Conservation (phyloP, 257 asterid species). For the Phtheirospermum japonicum region DNA sequence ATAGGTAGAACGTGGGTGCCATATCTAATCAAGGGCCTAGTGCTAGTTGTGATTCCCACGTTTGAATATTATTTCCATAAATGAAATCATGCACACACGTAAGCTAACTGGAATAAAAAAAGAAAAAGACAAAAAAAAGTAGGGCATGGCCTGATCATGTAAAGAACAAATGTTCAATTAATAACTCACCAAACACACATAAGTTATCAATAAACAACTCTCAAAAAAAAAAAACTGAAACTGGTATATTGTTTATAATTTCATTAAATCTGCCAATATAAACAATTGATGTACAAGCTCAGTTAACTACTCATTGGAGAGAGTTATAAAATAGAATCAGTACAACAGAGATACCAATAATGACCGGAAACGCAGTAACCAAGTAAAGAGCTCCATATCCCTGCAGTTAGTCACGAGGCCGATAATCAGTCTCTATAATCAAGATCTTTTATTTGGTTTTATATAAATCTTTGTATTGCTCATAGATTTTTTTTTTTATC, state of each 20-base stretch:
- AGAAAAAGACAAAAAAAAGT: too few species aligned
- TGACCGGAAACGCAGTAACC: slow-evolving; percentile 82
- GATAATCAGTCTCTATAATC: neutral
- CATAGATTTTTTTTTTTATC: too few species aligned
- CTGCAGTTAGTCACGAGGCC: slow-evolving; percentile 36
- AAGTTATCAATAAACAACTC: neutral
- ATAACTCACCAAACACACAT: neutral
- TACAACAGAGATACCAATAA: slow-evolving; percentile 81
- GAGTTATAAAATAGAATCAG: slow-evolving; percentile 81
- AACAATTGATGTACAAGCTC: slow-evolving; percentile 24
- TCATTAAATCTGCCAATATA: slow-evolving; percentile 4
- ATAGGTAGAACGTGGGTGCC: slow-evolving; percentile 40
- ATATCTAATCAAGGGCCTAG: slow-evolving; percentile 25
- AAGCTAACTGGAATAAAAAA: too few species aligned
- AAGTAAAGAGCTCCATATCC: slow-evolving; percentile 93
- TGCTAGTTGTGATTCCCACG: slow-evolving; percentile 43
- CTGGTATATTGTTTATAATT: slow-evolving; percentile 7
- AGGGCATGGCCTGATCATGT: too few species aligned
- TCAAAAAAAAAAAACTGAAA: neutral
- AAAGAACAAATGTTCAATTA: neutral
- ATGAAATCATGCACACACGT: neutral
- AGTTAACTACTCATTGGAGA: slow-evolving; percentile 47
- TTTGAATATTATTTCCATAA: slow-evolving; percentile 2
- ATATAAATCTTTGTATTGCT: too few species aligned
- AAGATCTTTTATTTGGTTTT: too few species aligned